Conservation (phyloP, 345 rosid genomes). For the Camelina neglecta region DNA sequence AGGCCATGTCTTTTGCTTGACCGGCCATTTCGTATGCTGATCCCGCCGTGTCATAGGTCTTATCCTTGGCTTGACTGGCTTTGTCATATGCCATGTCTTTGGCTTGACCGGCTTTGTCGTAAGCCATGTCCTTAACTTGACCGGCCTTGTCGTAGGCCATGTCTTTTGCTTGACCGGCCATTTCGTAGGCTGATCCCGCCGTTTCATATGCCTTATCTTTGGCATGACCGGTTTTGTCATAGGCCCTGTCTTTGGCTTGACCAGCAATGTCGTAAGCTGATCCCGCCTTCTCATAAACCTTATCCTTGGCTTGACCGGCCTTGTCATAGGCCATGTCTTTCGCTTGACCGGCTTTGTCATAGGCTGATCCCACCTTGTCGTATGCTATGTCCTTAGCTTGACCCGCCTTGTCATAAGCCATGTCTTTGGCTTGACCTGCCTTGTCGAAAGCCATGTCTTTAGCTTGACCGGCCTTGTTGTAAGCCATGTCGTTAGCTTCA, state of each 20-base stretch:
- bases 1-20: conserved; percentile 29
- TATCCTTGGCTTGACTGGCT: conserved; percentile 29
- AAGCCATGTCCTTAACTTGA: conserved; percentile 22
- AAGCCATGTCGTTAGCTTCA: conserved; percentile 38
- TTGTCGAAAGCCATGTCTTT: conserved; percentile 32
- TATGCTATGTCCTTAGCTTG: conserved; percentile 34
- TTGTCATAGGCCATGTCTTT: neutral
- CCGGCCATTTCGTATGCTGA: neutral
- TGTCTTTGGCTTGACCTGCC: conserved; percentile 32
- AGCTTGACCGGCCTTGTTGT: neutral
- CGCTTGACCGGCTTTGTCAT: conserved; percentile 18
- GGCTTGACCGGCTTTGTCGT: conserved; percentile 10
- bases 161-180: conserved; percentile 19
- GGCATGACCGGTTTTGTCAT: conserved; percentile 20
- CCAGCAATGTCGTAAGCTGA: conserved; percentile 7
- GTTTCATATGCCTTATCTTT: conserved; percentile 25
- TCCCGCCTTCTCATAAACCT: conserved; percentile 2
- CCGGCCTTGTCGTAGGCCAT: conserved; percentile 12
- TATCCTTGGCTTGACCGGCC: too few species aligned
- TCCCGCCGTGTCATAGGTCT: neutral
- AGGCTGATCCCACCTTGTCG: neutral
- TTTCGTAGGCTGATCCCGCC: neutral
- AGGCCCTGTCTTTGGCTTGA: conserved; percentile 11
- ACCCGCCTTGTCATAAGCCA: neutral
- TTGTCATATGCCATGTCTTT: conserved; percentile 8